A percentile compares a stretch with the other conserved stretches of the same genome.
Conservation (phyloP, 2,329 filamentous ascomycete species). For the Cladobotryum protrusum region DNA sequence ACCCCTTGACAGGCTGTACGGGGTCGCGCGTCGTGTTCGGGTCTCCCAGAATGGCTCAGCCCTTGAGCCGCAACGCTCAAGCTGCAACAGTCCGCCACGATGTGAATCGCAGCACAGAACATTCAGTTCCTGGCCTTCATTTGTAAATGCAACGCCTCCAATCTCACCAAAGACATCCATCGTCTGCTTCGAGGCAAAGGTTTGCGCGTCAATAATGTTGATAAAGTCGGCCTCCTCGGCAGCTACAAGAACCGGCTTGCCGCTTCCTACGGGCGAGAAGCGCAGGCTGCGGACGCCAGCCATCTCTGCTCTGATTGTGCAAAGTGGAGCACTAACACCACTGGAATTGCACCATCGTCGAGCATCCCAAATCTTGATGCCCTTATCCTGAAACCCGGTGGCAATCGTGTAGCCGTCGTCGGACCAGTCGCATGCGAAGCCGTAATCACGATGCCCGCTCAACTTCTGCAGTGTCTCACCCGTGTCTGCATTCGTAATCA, state of each 20-base stretch:
- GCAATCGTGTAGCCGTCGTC: constrained; percentile 70
- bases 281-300: constrained; percentile 62
- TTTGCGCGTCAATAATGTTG: constrained; percentile 62
- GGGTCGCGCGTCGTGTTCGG: background rate
- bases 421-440: constrained; percentile 75
- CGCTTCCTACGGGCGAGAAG: constrained; percentile 66
- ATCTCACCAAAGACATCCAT: constrained; percentile 72
- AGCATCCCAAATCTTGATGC: constrained; percentile 70
- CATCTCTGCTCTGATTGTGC: constrained; percentile 57
- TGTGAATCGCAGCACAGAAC: constrained; percentile 60
- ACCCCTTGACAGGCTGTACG: background rate
- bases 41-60: constrained; percentile 21
- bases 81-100: constrained; percentile 61
- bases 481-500: constrained; percentile 64
- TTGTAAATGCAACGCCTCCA: constrained; percentile 60
- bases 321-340: constrained; percentile 41
- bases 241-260: constrained; percentile 59
- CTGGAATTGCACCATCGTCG: constrained; percentile 56
- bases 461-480: constrained; percentile 53
- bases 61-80: constrained; percentile 41
- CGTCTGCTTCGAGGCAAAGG: constrained; percentile 59
- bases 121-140: constrained; percentile 61
- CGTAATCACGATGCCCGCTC: constrained; percentile 60
- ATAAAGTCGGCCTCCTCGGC: constrained; percentile 72
- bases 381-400: constrained; percentile 70